Percentiles rank a stretch among this genome's conserved stretches.
Evolutionary conservation across 83 land plant genomes (phyloP).

Genomic region (Isoetes engelmannii): DNA sequence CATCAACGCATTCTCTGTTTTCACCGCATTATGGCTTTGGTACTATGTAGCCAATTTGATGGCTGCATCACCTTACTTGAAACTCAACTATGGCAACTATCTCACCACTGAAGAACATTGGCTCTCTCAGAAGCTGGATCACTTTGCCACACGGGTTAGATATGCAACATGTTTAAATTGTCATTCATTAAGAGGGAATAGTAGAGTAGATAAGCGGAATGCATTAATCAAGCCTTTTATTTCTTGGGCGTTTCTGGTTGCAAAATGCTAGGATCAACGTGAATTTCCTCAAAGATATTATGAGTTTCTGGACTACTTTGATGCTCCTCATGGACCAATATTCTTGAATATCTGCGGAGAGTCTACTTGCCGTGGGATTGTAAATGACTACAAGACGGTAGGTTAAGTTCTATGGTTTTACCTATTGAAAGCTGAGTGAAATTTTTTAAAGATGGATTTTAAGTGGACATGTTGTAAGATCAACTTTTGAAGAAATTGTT

Average conservation of each 20-base stretch:
- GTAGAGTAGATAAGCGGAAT: not conserved
- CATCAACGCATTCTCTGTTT: too few relatives aligned
- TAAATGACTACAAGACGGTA: constrained; percentile 17
- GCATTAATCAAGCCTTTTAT: not conserved
- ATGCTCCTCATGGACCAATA: constrained; percentile 16
- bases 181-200: not conserved
- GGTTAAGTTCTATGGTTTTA: constrained; percentile 15
- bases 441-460: not conserved
- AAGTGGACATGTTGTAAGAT: too few relatives aligned
- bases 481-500: too few relatives aligned
- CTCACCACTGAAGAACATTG: constrained; percentile 10
- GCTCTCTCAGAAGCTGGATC: constrained; percentile 14
- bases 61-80: too few relatives aligned
- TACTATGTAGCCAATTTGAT: too few relatives aligned
- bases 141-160: constrained; percentile 8
- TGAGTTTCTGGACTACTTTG: constrained; percentile 17
- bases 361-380: constrained; percentile 5
- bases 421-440: not conserved
- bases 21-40: too few relatives aligned
- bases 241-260: not conserved
- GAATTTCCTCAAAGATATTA: constrained; percentile 11
- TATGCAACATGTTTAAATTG: not conserved
- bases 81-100: not conserved
- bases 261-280: not conserved
- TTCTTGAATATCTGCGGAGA: constrained; percentile 15